phyloP scores from a whole-genome alignment of 2,329 filamentous ascomycete species.

The Alternaria ethzedia region DNA sequence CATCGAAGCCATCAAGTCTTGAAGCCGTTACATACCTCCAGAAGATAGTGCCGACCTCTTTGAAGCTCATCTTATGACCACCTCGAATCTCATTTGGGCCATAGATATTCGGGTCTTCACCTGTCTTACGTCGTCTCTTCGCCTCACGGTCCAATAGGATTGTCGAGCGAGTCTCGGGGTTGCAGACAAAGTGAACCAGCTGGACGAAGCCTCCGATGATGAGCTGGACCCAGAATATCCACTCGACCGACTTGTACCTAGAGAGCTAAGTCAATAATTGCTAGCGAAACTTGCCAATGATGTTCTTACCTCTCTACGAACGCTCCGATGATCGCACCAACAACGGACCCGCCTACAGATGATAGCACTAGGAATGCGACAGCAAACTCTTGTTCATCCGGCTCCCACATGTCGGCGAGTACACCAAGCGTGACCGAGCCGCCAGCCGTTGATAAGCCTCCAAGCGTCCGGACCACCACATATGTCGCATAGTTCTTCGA shows the following conservation, averaged over 20 bases:
- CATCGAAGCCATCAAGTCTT: neutral
- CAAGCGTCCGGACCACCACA: constrained; percentile 55
- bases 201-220: constrained; percentile 77
- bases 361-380: constrained; percentile 66
- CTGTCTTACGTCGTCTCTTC: constrained; percentile 70
- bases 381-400: constrained; percentile 64
- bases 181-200: constrained; percentile 68
- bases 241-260: constrained; percentile 41
- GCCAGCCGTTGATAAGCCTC: constrained; percentile 67
- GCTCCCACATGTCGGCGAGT: constrained; percentile 66
- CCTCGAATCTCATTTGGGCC: constrained; percentile 70
- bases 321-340: constrained; percentile 63
- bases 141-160: constrained; percentile 79
- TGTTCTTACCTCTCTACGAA: constrained; percentile 54
- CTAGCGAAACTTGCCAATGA: constrained; percentile 18
- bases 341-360: constrained; percentile 61
- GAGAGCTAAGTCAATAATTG: neutral
- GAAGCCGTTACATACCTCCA: constrained; percentile 23
- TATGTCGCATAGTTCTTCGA: constrained; percentile 53
- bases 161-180: constrained; percentile 77
- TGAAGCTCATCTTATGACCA: constrained; percentile 48
- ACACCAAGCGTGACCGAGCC: constrained; percentile 70
- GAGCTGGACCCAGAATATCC: constrained; percentile 79
- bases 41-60: constrained; percentile 58
- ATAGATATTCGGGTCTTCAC: constrained; percentile 66